Base-by-base conservation (phyloP, 129 eudicot species). In the Scalesia atractyloides region DNA sequence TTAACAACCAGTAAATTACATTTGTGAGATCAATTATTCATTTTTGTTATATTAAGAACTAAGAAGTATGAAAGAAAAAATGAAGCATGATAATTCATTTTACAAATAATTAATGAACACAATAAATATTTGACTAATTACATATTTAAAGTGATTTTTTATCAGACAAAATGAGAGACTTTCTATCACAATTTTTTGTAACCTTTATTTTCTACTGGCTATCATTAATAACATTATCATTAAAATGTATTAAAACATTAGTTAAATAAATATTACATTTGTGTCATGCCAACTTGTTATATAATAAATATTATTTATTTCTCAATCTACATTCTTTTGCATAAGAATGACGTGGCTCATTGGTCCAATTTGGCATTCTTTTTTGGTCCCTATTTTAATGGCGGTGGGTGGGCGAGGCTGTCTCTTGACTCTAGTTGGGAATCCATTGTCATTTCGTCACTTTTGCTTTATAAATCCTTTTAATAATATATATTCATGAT, bases 321-420 rank as follows among this genome's bases (percentile, higher is more conserved):
- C 15, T 33, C 1, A 57, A 33, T 58, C 36, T 9, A 18, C 18
- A 37, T 48, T 20, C 14, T 66, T 66, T 77, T 63, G 52, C 4
- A 26, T 43, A 69, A 61, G 34, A 77, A 70, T 63, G 76, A 63
- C 18, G 82, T 70, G 81, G 72, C 58, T 62, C 11, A 37, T 2
- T 77, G 72, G 76, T 77, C 76, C 68, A 64, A 71, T 71, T 51
- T 78, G 82, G 77, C 78, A 64, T 72, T 78, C 77, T 53, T 64
- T 77, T 78, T 70, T 62, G 77, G 73, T 68, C 76, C 59, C 19
- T 53, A 59, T 5, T 17, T 30, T 48, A 65, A 39, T 66, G 56
- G 54, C 64, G 73, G 60, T 70, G 73, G 82, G 82, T 43, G n/a
- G 72, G 67, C 58, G 58, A 62, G 36, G 48, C 18, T 62, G 66